Base-by-base conservation (phyloP, 805 yeast species). In the Lachancea fermentati region DNA sequence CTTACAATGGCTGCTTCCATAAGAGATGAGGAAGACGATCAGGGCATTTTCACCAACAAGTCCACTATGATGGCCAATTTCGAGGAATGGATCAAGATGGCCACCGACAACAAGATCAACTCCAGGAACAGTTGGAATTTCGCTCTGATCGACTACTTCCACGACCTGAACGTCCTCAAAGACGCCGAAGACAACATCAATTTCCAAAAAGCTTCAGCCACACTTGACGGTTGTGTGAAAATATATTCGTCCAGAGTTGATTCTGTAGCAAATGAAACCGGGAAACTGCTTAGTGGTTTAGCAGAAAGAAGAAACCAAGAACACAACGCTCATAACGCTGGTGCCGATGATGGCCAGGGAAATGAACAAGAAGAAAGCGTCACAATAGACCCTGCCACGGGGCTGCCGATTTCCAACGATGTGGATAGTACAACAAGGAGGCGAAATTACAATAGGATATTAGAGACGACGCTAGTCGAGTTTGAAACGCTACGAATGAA, bases 141-240 rank as follows among this genome's bases (percentile, higher is more conserved):
- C 56, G 95, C 89, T 0, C 70, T 89, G 53, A 89, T 89, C 54
- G 97, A 89, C 60, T 89, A 88, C 61, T 89, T 89, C 57, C 84
- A 88, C 54, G 95, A 86, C 54, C 69, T 87, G 62, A 75, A 84
- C 19, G 73, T 86, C 19, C 69, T 85, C 34, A 73, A 76, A 49
- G 94, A 82, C 39, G 82, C 87, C 4, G 87, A 82, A 41, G 73
- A 78, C 30, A 72, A 78, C 24, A 85, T 89, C 52, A 87, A 88
- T 59, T 89, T 91, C 60, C 96, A 86, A 58, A 78, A 81, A 50
- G 97, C 97, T 0, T 79, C 93, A 0, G 87, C 94, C 2, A 86
- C 97, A 1, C 67, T 91, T 16, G 97, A 89, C 54, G 97, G 97
- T 0, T 89, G 97, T 68, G 91, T 89, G 25, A 88, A 88, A 65